A percentile compares a stretch with the other conserved stretches of the same genome.
phyloP scores from a whole-genome alignment of 2,329 filamentous ascomycete genomes.

The Sporothrix inflata region DNA sequence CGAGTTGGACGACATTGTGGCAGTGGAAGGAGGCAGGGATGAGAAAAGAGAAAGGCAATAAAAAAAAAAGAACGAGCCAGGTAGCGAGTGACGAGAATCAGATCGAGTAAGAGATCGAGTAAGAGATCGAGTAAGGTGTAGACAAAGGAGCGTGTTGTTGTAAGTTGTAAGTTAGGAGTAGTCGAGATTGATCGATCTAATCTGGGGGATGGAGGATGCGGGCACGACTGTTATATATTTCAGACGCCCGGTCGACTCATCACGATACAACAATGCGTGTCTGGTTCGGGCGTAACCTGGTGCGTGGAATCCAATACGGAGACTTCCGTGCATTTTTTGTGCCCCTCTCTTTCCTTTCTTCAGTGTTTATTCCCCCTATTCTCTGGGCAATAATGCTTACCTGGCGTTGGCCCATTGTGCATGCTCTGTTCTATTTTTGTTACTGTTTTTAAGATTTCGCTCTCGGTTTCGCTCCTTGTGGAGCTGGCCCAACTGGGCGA shows the following conservation, averaged over 20 bases:
- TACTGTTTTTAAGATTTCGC: neutral
- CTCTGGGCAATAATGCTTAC: too few relatives aligned
- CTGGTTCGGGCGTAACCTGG: neutral
- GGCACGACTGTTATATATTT: neutral
- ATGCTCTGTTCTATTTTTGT: neutral
- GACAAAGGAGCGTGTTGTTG: neutral
- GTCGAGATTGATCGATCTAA: neutral
- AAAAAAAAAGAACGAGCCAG: too few relatives aligned
- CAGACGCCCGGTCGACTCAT: neutral
- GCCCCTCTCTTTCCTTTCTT: neutral
- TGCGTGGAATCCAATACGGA: neutral
- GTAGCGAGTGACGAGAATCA: too few relatives aligned
- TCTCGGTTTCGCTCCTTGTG: neutral
- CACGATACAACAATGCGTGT: slow-evolving; percentile 2
- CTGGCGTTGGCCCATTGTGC: too few relatives aligned
- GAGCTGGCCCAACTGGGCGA: neutral
- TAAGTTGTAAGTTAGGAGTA: neutral
- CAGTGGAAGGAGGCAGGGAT: neutral
- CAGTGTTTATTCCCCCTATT: neutral
- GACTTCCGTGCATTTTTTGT: neutral
- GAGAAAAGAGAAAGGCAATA: too few relatives aligned
- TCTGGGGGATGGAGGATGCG: neutral
- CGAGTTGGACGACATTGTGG: slow-evolving; percentile 1
- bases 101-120: too few relatives aligned
- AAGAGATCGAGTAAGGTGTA: neutral